A percentile compares a stretch with the other conserved stretches of the same genome.
Evolutionary conservation across 2,329 filamentous ascomycete species (phyloP).

Genomic region (Xylariaceae sp.): DNA sequence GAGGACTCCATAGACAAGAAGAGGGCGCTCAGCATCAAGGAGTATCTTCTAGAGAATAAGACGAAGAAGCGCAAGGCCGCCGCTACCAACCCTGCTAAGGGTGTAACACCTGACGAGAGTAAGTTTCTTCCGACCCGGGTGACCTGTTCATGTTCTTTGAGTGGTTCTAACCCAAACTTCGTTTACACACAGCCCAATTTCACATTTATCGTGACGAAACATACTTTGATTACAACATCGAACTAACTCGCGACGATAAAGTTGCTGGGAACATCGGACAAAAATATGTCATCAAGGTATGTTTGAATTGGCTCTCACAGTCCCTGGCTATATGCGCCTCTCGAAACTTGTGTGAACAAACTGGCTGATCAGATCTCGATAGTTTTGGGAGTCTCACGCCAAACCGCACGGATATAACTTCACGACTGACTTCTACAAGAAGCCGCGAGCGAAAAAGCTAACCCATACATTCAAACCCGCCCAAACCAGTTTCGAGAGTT

Average conservation of each 20-base stretch:
- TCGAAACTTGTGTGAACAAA: neutral
- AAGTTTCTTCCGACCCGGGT: neutral
- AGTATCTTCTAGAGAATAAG: constrained; percentile 29
- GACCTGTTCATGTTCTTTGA: neutral
- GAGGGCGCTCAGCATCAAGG: constrained; percentile 29
- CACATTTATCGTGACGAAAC: constrained; percentile 61
- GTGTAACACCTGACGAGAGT: constrained; percentile 6
- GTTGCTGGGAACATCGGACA: constrained; percentile 48
- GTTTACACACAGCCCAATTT: constrained; percentile 5
- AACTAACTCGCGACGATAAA: constrained; percentile 51
- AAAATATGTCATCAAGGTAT: constrained; percentile 57
- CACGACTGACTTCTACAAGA: constrained; percentile 48
- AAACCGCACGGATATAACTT: constrained; percentile 59
- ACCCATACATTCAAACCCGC: constrained; percentile 38
- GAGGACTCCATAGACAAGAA: constrained; percentile 39
- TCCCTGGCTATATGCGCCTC: neutral
- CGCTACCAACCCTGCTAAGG: neutral
- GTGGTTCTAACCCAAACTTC: neutral
- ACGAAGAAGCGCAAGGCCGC: constrained; percentile 30
- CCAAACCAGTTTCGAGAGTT: constrained; percentile 37
- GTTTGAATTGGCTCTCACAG: constrained; percentile 27
- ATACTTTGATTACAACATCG: constrained; percentile 61
- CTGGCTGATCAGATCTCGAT: neutral
- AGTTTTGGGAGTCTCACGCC: constrained; percentile 66
- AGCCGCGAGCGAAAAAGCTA: constrained; percentile 34